Conservation (phyloP, 2,329 filamentous ascomycete genomes). For the Cytospora piceae region DNA sequence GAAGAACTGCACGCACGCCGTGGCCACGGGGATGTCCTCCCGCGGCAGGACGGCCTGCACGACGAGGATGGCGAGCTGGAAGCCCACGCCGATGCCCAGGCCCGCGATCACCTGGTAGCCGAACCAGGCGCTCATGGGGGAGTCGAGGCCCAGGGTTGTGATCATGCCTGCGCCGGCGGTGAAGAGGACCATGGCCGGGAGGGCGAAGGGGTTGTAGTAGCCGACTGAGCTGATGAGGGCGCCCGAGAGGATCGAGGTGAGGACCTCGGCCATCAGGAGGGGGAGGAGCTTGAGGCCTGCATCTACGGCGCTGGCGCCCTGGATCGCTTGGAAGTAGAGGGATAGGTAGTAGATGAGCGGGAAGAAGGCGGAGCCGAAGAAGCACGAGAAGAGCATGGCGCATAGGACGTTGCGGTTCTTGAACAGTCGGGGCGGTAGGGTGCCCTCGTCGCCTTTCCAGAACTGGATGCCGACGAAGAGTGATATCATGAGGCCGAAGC, state of each 20-base stretch:
- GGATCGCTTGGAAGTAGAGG: slow-evolving; percentile 58
- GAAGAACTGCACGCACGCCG: slow-evolving; percentile 59
- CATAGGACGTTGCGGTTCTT: slow-evolving; percentile 48
- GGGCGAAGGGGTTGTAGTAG: slow-evolving; percentile 48
- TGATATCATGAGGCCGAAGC: slow-evolving; percentile 49
- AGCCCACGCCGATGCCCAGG: slow-evolving; percentile 53
- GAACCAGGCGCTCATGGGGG: slow-evolving; percentile 54
- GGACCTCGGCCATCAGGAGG: slow-evolving; percentile 53
- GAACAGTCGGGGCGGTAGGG: slow-evolving; percentile 54
- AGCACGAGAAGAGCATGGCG: slow-evolving; percentile 48
- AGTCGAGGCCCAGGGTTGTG: slow-evolving; percentile 53
- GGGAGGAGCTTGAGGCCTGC: slow-evolving; percentile 60
- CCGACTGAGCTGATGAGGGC: slow-evolving; percentile 48
- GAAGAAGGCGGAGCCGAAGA: slow-evolving; percentile 57
- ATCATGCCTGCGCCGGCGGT: slow-evolving; percentile 47
- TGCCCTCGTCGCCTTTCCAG: slow-evolving; percentile 52
- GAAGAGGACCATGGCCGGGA: slow-evolving; percentile 46
- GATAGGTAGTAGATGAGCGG: slow-evolving; percentile 58
- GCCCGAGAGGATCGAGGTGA: slow-evolving; percentile 51
- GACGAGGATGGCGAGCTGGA: slow-evolving; percentile 50
- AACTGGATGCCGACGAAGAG: slow-evolving; percentile 53
- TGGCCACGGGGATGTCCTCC: slow-evolving; percentile 52
- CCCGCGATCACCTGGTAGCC: slow-evolving; percentile 58
- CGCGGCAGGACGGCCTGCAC: slow-evolving; percentile 55
- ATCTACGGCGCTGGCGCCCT: slow-evolving; percentile 55